phyloP scores from a whole-genome alignment of 371 early-diverging fungal species.

The Mortierella polycephala region DNA sequence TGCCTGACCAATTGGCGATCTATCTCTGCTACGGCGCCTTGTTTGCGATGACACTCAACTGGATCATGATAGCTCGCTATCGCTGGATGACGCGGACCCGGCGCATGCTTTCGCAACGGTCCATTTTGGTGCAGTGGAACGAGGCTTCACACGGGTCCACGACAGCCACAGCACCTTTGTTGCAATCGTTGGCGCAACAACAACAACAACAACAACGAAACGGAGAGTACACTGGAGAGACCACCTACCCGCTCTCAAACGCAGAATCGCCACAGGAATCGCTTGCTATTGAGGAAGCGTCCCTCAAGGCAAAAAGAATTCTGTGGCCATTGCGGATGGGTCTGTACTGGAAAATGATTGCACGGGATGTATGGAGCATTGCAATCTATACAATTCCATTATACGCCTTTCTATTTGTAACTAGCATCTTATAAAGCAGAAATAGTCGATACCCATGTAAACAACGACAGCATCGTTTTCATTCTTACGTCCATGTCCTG shows the following conservation, averaged over 20 bases:
- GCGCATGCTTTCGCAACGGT: neutral
- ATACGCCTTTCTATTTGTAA: conserved; percentile 12
- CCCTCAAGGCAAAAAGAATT: neutral
- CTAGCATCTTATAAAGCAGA: conserved; percentile 12
- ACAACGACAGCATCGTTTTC: too few species aligned
- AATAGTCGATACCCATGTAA: neutral
- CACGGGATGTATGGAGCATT: conserved; percentile 28
- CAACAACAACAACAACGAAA: neutral
- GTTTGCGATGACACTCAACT: conserved; percentile 19
- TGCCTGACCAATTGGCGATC: conserved; percentile 29
- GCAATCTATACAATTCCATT: conserved; percentile 13
- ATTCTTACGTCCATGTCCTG: neutral
- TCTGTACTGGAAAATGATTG: conserved; percentile 32
- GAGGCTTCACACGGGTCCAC: conserved; percentile 9
- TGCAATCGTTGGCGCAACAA: neutral
- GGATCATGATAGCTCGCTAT: conserved; percentile 23
- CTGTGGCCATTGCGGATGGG: conserved; percentile 9
- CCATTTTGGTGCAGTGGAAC: conserved; percentile 14
- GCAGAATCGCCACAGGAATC: neutral
- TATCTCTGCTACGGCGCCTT: conserved; percentile 24
- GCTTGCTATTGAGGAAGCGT: neutral
- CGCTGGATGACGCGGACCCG: conserved; percentile 20
- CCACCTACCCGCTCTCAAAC: neutral
- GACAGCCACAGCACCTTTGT: conserved; percentile 5
- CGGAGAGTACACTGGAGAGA: neutral